Percentiles rank a stretch among this genome's conserved stretches.
phyloP scores from a whole-genome alignment of 129 eudicot genomes.

The Deinandra increscens region DNA sequence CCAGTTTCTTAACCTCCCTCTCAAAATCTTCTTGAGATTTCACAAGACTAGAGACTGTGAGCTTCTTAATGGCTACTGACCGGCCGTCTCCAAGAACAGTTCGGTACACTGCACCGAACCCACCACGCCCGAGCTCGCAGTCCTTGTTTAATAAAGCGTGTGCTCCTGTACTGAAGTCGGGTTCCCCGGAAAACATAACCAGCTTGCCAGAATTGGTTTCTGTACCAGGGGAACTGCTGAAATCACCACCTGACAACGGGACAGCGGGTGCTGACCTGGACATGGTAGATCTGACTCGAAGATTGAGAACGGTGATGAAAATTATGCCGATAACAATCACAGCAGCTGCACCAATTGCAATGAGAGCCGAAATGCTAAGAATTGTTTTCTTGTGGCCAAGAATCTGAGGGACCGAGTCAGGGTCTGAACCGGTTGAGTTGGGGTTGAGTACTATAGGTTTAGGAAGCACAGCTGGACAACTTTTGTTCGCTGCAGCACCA shows the following conservation, averaged over 20 bases:
- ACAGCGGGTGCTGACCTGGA: slow-evolving; percentile 62
- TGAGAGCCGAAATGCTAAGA: slow-evolving; percentile 83
- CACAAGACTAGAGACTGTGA: slow-evolving; percentile 86
- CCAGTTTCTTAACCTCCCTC: slow-evolving; percentile 75
- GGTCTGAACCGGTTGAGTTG: slow-evolving; percentile 57
- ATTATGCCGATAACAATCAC: slow-evolving; percentile 75
- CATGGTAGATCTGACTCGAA: slow-evolving; percentile 61
- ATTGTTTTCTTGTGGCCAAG: slow-evolving; percentile 59
- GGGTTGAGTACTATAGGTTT: slow-evolving; percentile 94
- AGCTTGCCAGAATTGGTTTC: slow-evolving; percentile 87
- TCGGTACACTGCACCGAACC: slow-evolving; percentile 91
- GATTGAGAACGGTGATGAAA: slow-evolving; percentile 72
- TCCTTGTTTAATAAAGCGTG: slow-evolving; percentile 87
- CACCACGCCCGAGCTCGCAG: slow-evolving; percentile 98
- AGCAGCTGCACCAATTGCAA: slow-evolving; percentile 96
- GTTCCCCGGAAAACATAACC: slow-evolving; percentile 92
- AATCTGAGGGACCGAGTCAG: slow-evolving; percentile 47
- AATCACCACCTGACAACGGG: slow-evolving; percentile 65
- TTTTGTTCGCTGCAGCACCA: slow-evolving; percentile 66
- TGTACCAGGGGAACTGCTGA: slow-evolving; percentile 63
- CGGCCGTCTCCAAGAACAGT: slow-evolving; percentile 81
- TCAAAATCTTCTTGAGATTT: slow-evolving; percentile 95
- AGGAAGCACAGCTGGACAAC: slow-evolving; percentile 74
- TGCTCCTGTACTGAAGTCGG: slow-evolving; percentile 82
- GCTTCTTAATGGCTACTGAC: slow-evolving; percentile 84